A percentile compares a stretch with the other conserved stretches of the same genome.
Evolutionary conservation across 768 basidiomycete species (phyloP).

Genomic region (Psilocybe subaeruginosa): DNA sequence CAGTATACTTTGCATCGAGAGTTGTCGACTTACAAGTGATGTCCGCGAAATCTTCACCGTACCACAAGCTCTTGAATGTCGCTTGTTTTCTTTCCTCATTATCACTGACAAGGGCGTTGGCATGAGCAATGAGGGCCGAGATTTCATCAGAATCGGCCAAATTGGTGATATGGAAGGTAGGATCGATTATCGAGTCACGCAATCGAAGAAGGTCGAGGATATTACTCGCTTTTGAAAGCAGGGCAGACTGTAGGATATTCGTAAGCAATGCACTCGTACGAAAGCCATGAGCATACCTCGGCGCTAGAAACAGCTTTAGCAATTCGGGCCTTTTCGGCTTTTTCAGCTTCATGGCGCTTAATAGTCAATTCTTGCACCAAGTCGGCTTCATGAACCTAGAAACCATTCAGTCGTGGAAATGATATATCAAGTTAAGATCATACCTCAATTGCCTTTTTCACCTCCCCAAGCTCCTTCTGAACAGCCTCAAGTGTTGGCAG

Average conservation of each 20-base stretch:
- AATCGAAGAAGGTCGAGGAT: slow-evolving; percentile 64
- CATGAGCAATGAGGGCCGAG: slow-evolving; percentile 53
- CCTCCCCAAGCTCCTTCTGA: slow-evolving; percentile 81
- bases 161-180: slow-evolving; percentile 42
- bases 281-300: slow-evolving; percentile 44
- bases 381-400: slow-evolving; percentile 67
- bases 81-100: slow-evolving; percentile 53
- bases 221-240: slow-evolving; percentile 46
- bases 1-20: too few species aligned
- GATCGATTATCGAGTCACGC: slow-evolving; percentile 49
- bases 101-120: slow-evolving; percentile 58
- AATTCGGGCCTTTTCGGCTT: slow-evolving; percentile 56
- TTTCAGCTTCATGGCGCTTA: slow-evolving; percentile 60
- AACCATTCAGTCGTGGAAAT: slow-evolving; percentile 11
- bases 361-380: slow-evolving; percentile 54
- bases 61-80: slow-evolving; percentile 57
- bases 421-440: slow-evolving; percentile 13
- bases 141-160: slow-evolving; percentile 55
- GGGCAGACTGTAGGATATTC: slow-evolving; percentile 39
- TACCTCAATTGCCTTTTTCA: slow-evolving; percentile 86
- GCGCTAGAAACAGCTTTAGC: slow-evolving; percentile 58
- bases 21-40: slow-evolving; percentile 55
- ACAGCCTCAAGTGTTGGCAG: slow-evolving; percentile 78
- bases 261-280: background rate
- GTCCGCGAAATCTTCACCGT: slow-evolving; percentile 62